Evolutionary conservation across 805 yeast species (phyloP).

Genomic region (Wickerhamiella spandovensis): DNA sequence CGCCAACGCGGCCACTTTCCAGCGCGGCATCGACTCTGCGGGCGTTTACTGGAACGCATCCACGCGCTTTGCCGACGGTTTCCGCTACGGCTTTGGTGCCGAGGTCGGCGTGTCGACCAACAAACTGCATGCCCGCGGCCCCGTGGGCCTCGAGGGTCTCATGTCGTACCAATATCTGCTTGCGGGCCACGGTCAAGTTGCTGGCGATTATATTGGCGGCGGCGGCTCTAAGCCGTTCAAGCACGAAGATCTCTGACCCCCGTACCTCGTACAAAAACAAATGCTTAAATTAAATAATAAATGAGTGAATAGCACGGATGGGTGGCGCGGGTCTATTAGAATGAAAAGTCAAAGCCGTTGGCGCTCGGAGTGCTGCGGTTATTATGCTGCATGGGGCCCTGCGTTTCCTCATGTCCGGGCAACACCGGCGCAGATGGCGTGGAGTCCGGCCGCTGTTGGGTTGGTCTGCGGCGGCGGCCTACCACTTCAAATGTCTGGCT

Average conservation of each 20-base stretch:
- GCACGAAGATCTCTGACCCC: conserved; percentile 30
- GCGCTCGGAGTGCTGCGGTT: not conserved
- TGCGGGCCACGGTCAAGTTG: conserved; percentile 87
- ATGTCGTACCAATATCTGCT: conserved; percentile 91
- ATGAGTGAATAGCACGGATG: not conserved
- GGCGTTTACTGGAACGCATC: conserved; percentile 98
- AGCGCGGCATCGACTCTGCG: conserved; percentile 82
- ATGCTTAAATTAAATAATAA: not conserved
- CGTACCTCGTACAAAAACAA: no score
- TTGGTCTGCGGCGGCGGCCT: not conserved
- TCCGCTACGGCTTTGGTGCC: conserved; percentile 95
- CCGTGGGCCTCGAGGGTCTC: conserved; percentile 94
- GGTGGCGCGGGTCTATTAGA: no score
- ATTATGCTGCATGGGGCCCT: not conserved
- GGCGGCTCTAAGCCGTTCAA: conserved; percentile 73
- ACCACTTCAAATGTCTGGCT: not conserved
- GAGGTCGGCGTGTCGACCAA: conserved; percentile 97
- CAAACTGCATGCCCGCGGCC: conserved; percentile 96
- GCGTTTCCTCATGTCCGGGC: not conserved
- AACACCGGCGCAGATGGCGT: not conserved
- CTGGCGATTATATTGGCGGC: conserved; percentile 81
- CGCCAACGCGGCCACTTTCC: conserved; percentile 56
- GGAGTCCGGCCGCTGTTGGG: not conserved
- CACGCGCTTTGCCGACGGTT: conserved; percentile 96
- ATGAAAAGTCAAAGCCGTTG: not conserved